Conservation (phyloP, 371 early-diverging fungal genomes). For the Coemansia sp. region DNA sequence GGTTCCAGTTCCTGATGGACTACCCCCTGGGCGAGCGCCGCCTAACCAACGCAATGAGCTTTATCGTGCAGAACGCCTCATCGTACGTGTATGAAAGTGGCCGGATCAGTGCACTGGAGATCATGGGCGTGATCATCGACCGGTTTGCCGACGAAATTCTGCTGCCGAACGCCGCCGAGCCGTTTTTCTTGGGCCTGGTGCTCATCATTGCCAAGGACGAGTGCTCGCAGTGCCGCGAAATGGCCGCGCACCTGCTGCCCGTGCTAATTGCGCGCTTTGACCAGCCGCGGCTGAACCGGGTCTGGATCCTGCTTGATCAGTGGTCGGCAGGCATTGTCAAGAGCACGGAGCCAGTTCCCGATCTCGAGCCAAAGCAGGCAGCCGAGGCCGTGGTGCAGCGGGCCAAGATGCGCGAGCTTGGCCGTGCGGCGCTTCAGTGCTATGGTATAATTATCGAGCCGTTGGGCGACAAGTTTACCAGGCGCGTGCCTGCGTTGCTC, state of each 20-base stretch:
- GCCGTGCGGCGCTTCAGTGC: constrained; percentile 79
- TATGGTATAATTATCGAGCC: constrained; percentile 80
- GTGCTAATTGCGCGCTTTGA: constrained; percentile 62
- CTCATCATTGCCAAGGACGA: constrained; percentile 88
- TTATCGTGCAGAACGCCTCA: constrained; percentile 78
- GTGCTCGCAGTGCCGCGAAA: constrained; percentile 84
- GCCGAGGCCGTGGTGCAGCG: not conserved
- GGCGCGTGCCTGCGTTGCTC: constrained; percentile 58
- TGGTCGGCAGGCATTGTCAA: constrained; percentile 63
- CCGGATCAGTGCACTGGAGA: constrained; percentile 81
- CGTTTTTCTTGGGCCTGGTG: constrained; percentile 81
- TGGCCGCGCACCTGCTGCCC: constrained; percentile 76
- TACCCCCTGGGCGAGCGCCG: constrained; percentile 87
- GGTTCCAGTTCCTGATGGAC: constrained; percentile 87
- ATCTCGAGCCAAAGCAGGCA: constrained; percentile 15
- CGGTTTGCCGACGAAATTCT: constrained; percentile 77
- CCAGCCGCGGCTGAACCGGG: constrained; percentile 56
- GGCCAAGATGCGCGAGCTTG: constrained; percentile 58
- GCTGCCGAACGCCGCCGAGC: constrained; percentile 67
- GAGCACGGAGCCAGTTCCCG: constrained; percentile 2
- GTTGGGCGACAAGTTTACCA: constrained; percentile 61
- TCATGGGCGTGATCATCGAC: constrained; percentile 71
- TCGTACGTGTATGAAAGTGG: constrained; percentile 89
- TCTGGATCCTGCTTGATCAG: constrained; percentile 64
- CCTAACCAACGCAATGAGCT: constrained; percentile 77